Conservation (phyloP, 2,329 filamentous ascomycete genomes). For the Cladosporium sp. region DNA sequence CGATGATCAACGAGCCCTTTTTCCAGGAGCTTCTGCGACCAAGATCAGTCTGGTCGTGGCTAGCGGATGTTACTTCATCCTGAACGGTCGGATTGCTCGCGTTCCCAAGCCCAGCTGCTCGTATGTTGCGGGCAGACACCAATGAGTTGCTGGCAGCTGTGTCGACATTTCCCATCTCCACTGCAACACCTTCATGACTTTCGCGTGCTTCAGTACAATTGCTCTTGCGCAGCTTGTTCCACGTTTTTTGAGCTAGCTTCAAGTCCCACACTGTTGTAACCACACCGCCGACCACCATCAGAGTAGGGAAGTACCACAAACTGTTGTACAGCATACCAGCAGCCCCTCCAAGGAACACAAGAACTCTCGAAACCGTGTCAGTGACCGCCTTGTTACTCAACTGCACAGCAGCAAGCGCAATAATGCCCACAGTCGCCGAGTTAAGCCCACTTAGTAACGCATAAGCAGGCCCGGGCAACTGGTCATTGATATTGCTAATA, state of each 20-base stretch:
- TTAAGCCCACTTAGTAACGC: conserved; percentile 68
- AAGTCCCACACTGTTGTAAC: conserved; percentile 53
- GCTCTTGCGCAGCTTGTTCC: conserved; percentile 3
- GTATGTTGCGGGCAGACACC: background rate
- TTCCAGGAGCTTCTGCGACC: conserved; percentile 19
- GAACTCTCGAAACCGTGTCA: conserved; percentile 56
- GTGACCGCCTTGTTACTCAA: conserved; percentile 61
- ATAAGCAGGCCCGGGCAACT: conserved; percentile 59
- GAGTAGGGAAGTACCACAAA: conserved; percentile 67
- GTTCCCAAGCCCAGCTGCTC: background rate
- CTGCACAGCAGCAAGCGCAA: conserved; percentile 62
- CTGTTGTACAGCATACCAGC: conserved; percentile 67
- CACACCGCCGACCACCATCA: conserved; percentile 55
- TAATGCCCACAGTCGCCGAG: conserved; percentile 65
- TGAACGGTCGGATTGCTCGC: background rate
- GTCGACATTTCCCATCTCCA: background rate
- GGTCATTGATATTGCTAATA: conserved; percentile 54
- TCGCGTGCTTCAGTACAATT: background rate
- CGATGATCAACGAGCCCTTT: conserved; percentile 35
- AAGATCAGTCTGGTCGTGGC: background rate
- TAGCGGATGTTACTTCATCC: background rate
- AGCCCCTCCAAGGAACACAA: conserved; percentile 60
- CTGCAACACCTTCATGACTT: background rate
- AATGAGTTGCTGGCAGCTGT: background rate
- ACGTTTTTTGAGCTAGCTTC: background rate